These are phyloP conservation scores for Lactifluus volemus DNA, from an alignment of 768 basidiomycete species.

Conservation along the genomic window DNA sequence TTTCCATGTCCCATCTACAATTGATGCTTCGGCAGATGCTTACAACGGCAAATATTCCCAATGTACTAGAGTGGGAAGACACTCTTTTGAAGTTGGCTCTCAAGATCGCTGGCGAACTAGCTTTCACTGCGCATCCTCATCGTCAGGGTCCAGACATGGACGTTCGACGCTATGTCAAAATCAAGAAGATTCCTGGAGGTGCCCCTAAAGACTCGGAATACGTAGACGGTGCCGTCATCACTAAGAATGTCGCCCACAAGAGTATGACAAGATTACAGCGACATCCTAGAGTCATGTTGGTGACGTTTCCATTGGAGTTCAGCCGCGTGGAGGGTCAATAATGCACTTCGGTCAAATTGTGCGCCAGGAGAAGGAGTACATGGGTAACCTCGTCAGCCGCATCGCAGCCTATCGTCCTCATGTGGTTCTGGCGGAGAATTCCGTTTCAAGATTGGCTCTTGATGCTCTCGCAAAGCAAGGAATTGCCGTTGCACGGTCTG, in stretches of 20 bases:
- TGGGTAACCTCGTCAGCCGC: conserved; percentile 77
- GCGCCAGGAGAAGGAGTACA: conserved; percentile 88
- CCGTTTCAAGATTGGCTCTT: conserved; percentile 83
- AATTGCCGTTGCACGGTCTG: conserved; percentile 83
- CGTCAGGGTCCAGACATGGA: conserved; percentile 92
- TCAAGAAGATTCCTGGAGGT: conserved; percentile 97
- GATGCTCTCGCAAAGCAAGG: conserved; percentile 78
- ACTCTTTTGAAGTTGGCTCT: conserved; percentile 74
- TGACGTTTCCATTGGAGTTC: conserved; percentile 93
- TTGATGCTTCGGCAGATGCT: conserved; percentile 90
- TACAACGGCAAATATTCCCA: conserved; percentile 70
- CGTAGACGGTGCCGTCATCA: conserved; percentile 93
- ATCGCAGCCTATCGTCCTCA: conserved; percentile 91
- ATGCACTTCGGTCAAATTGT: conserved; percentile 87
- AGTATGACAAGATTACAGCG: conserved; percentile 75
- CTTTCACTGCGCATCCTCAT: conserved; percentile 61
- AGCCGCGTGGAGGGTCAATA: conserved; percentile 89
- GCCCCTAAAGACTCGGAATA: conserved; percentile 90
- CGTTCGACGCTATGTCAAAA: conserved; percentile 89
- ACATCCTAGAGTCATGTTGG: conserved; percentile 91
- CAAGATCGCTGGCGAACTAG: conserved; percentile 76
- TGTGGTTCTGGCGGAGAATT: conserved; percentile 84
- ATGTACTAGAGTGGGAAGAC: conserved; percentile 83
- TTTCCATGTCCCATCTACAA: conserved; percentile 84
- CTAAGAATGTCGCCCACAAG: conserved; percentile 97